Percentiles rank a stretch among this genome's conserved stretches.
Evolutionary conservation across 495 filamentous ascomycete species (phyloP).

Genomic region (Penicillium riverlandense): DNA sequence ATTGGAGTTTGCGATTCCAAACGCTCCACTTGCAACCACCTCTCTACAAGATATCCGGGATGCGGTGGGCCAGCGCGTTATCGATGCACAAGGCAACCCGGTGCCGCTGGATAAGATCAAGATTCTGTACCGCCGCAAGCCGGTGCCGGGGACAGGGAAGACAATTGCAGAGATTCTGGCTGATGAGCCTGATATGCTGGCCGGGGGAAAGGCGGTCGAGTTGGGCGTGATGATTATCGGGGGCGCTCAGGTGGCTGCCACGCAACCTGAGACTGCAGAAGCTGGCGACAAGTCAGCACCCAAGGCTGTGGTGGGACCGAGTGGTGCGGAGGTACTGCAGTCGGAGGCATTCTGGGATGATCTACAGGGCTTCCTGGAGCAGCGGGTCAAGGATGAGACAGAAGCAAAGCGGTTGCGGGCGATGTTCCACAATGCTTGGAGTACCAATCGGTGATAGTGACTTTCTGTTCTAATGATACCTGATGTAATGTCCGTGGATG

Average conservation of each 20-base stretch:
- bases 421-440: conserved; percentile 68
- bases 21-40: conserved; percentile 52
- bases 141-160: conserved; percentile 55
- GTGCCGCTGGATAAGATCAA: conserved; percentile 63
- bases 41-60: conserved; percentile 68
- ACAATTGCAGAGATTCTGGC: conserved; percentile 44
- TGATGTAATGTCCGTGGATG: background rate
- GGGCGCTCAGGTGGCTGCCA: conserved; percentile 32
- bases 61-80: conserved; percentile 43
- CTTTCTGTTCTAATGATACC: background rate
- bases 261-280: conserved; percentile 19
- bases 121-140: conserved; percentile 76
- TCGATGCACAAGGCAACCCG: conserved; percentile 24
- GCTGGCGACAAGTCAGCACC: conserved; percentile 23
- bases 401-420: conserved; percentile 55
- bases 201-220: conserved; percentile 48
- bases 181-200: conserved; percentile 31
- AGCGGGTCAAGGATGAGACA: conserved; percentile 66
- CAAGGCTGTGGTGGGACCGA: conserved; percentile 47
- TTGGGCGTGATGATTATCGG: conserved; percentile 85
- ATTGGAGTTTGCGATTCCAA: conserved; percentile 53
- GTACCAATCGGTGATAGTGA: conserved; percentile 16
- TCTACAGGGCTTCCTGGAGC: conserved; percentile 69
- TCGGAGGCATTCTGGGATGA: conserved; percentile 84
- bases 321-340: conserved; percentile 51